These are phyloP conservation scores for Xylaria sp. DNA, from an alignment of 2,329 filamentous ascomycete species.

Conservation along the genomic window DNA sequence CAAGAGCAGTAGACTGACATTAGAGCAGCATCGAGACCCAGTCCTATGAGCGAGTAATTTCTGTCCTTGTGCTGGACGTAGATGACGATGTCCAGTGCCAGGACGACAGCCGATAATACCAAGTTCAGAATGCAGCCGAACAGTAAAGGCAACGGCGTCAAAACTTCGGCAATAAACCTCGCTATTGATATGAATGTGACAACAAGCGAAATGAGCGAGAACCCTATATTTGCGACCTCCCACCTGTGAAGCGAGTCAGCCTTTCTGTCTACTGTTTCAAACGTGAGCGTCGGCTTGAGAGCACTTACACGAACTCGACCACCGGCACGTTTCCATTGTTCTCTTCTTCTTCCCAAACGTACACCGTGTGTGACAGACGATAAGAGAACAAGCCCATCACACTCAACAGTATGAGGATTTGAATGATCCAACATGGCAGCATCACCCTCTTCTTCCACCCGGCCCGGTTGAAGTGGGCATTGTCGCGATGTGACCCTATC, in stretches of 20 bases:
- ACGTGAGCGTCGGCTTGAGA: not conserved
- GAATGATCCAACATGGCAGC: conserved; percentile 62
- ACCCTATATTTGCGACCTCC: conserved; percentile 63
- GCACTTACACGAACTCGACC: conserved; percentile 63
- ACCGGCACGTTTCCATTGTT: conserved; percentile 54
- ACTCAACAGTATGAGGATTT: conserved; percentile 58
- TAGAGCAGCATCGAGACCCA: conserved; percentile 60
- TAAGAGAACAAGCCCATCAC: conserved; percentile 65
- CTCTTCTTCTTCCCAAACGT: conserved; percentile 56
- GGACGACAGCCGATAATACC: conserved; percentile 57
- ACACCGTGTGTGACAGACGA: conserved; percentile 61
- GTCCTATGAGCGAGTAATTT: conserved; percentile 60
- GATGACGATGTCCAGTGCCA: conserved; percentile 64
- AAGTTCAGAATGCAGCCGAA: conserved; percentile 63
- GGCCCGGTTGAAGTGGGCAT: conserved; percentile 64
- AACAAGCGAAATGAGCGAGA: conserved; percentile 60
- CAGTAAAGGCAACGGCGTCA: conserved; percentile 67
- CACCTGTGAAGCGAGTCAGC: conserved; percentile 55
- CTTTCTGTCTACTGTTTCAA: not conserved
- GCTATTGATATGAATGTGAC: conserved; percentile 61
- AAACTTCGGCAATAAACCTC: conserved; percentile 59
- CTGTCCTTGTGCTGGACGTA: conserved; percentile 58
- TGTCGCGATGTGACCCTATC: conserved; percentile 60
- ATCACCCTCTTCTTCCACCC: conserved; percentile 62
- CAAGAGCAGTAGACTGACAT: conserved; percentile 55